Conservation (phyloP, 441 rosid genomes). For the Erodium texanum region DNA sequence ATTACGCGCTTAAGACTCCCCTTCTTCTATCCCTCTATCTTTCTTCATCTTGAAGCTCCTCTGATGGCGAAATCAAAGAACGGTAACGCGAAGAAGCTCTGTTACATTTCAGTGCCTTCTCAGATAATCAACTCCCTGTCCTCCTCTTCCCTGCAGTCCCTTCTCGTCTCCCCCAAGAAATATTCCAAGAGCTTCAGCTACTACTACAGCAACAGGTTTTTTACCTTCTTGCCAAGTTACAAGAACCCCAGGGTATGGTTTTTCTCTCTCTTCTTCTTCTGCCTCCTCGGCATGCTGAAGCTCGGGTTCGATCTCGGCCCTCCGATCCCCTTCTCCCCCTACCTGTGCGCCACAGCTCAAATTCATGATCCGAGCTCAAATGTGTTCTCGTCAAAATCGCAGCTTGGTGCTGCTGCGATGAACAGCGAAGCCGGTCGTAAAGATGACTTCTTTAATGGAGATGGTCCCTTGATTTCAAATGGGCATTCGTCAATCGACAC, state of each 20-base stretch:
- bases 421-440: too few species aligned
- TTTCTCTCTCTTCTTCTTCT: slow-evolving; percentile 44
- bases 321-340: slow-evolving; percentile 20
- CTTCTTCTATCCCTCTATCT: slow-evolving; percentile 10
- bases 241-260: slow-evolving; percentile 29
- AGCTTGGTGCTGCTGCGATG: too few species aligned
- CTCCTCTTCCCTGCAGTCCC: slow-evolving; percentile 49
- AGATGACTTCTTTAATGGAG: too few species aligned
- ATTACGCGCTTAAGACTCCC: too few species aligned
- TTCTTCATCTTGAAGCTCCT: background rate
- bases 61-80: slow-evolving; percentile 56
- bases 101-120: slow-evolving; percentile 67
- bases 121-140: slow-evolving; percentile 54
- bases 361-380: slow-evolving; percentile 11
- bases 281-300: slow-evolving; percentile 38
- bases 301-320: slow-evolving; percentile 17
- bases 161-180: slow-evolving; percentile 53
- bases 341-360: slow-evolving; percentile 33
- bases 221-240: too few species aligned
- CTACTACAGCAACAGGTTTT: slow-evolving; percentile 10
- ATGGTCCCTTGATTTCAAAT: too few species aligned
- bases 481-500: too few species aligned
- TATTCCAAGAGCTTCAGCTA: slow-evolving; percentile 27
- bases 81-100: slow-evolving; percentile 35
- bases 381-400: slow-evolving; percentile 13